A percentile compares a stretch with the other conserved stretches of the same genome.
phyloP scores from a whole-genome alignment of 306 rosid genomes.

The Carpinus viminea region DNA sequence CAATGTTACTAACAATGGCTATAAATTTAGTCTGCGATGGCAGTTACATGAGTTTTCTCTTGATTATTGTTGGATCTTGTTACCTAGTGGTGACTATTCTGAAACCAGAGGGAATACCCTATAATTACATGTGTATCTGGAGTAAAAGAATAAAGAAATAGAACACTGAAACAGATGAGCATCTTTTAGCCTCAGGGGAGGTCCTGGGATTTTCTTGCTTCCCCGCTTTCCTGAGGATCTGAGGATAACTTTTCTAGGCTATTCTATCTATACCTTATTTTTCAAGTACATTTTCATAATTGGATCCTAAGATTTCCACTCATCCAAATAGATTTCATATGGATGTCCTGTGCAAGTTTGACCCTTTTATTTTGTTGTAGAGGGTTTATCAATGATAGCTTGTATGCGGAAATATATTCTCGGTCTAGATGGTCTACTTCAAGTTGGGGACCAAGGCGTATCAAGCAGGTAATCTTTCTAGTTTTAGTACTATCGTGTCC shows the following conservation, averaged over 20 bases:
- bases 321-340: background rate
- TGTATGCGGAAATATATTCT: constrained; percentile 64
- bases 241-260: background rate
- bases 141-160: background rate
- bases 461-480: constrained; percentile 61
- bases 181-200: background rate
- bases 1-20: background rate
- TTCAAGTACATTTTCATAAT: background rate
- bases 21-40: background rate
- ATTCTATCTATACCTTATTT: background rate
- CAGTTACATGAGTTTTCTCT: background rate
- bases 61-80: background rate
- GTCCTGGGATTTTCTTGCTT: background rate
- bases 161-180: background rate
- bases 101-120: background rate
- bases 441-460: constrained; percentile 91
- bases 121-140: background rate
- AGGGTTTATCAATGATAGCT: constrained; percentile 69
- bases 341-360: constrained; percentile 2
- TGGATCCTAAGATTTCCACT: background rate
- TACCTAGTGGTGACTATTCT: background rate
- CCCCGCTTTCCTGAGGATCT: background rate
- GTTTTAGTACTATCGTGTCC: constrained; percentile 5
- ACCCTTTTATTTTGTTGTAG: constrained; percentile 39
- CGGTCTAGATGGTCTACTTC: constrained; percentile 89